Base-by-base conservation (phyloP, 441 rosid species). In the Eruca vesicaria region DNA sequence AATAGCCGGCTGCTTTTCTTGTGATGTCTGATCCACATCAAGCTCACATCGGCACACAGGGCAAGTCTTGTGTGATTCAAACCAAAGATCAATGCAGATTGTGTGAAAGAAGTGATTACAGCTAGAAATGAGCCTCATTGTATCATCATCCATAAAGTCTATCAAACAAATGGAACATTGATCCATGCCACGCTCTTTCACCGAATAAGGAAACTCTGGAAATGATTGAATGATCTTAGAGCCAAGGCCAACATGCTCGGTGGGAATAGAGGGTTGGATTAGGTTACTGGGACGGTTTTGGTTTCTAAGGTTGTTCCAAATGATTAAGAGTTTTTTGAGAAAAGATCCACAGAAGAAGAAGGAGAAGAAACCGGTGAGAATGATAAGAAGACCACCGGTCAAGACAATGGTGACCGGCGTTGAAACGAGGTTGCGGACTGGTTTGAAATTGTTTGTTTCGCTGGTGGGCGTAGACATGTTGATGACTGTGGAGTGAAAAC, bases 41-140 rank as follows among this genome's bases (percentile, higher is more conserved):
- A 92, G 93, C 64, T 87, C 83, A 11, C 84, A 65, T 1, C 97
- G 87, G 61, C 96, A 94, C 68, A 94, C 91, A 0, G 99, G 99
- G 15, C 99, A 94, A 4, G 94, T 87, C 72, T 84, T 90, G 72
- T 90, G 91, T 5, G 86, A 82, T 7, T 79, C 79, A 33, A 94
- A 88, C 99, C 98, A 94, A 14, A 88, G 90, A 74, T 92, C 99
- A 19, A 94, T 89, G 64, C 99, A 94, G 36, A 87, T 91, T 72
- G 81, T 82, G 68, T 92, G 98, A 45, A 92, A 92, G 9, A 88
- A 90, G 73, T 94, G 96, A 65, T 76, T 86, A 82, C 97, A 94
- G 45, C 82, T 80, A 1, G 88, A 86, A 48, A 94, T 69, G 36
- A 94, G 89, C 50, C 96, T 90, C 29, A 94, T 85, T 5, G 83